Evolutionary conservation across 1,139 yeast genomes (phyloP).

Genomic region (Blastobotrys ciferrii): DNA sequence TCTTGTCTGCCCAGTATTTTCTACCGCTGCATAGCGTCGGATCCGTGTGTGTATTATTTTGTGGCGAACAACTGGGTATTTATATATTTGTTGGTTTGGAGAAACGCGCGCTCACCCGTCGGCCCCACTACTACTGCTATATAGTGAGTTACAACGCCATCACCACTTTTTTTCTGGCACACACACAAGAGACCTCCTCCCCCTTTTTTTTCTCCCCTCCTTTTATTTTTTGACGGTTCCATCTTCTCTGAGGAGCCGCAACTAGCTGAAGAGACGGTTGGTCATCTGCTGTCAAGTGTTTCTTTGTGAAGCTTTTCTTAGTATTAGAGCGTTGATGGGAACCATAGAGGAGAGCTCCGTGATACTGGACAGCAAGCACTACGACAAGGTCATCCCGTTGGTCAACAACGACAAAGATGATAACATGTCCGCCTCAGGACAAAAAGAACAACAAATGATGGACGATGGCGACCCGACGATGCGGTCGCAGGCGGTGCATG

Average conservation of each 20-base stretch:
- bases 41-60: no score
- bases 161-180: not conserved
- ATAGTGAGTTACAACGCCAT: not conserved
- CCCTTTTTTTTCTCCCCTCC: not conserved
- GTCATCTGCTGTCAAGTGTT: not conserved
- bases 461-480: constrained; percentile 7
- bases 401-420: not conserved
- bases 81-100: no score
- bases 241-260: no score
- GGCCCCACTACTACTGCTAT: not conserved
- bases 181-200: not conserved
- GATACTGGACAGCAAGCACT: not conserved
- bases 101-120: not conserved
- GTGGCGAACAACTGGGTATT: no score
- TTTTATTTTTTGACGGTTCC: not conserved
- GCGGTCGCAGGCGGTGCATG: constrained; percentile 54
- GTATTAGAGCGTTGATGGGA: not conserved
- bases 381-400: not conserved
- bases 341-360: constrained; percentile 1
- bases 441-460: not conserved
- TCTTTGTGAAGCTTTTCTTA: not conserved
- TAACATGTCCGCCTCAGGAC: not conserved
- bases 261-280: not conserved
- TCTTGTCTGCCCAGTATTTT: not conserved
- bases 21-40: no score